A percentile compares a stretch with the other conserved stretches of the same genome.
Conservation (phyloP, 75 land plant genomes). For the Selaginella tamariscina region DNA sequence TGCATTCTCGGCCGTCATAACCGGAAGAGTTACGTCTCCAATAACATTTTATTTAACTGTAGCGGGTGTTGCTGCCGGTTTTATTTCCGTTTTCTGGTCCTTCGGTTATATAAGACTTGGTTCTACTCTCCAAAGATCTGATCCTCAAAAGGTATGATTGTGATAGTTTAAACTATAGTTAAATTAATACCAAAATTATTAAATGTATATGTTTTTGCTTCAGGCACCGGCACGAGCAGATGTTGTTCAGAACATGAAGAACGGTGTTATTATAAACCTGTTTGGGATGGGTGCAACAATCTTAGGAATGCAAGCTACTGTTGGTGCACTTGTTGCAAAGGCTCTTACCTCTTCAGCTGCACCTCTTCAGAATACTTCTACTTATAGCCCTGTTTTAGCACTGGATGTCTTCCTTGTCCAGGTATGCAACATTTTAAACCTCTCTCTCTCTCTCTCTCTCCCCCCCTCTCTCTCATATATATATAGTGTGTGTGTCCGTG, state of each 20-base stretch:
- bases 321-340: slow-evolving; percentile 90
- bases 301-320: slow-evolving; percentile 95
- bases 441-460: not conserved
- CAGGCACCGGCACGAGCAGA: slow-evolving; percentile 98
- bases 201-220: not conserved
- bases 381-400: slow-evolving; percentile 87
- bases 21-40: slow-evolving; percentile 76
- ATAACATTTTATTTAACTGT: slow-evolving; percentile 77
- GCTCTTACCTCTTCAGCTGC: slow-evolving; percentile 78
- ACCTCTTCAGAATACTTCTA: slow-evolving; percentile 73
- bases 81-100: slow-evolving; percentile 94
- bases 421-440: slow-evolving; percentile 34
- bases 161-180: not conserved
- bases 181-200: not conserved
- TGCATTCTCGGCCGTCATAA: slow-evolving; percentile 74
- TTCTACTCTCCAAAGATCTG: slow-evolving; percentile 51
- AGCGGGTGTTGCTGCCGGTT: slow-evolving; percentile 90
- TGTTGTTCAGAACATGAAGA: slow-evolving; percentile 77
- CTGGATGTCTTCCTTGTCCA: slow-evolving; percentile 97
- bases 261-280: slow-evolving; percentile 67
- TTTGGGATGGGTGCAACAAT: slow-evolving; percentile 89
- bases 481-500: not conserved
- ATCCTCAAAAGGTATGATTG: slow-evolving; percentile 72
- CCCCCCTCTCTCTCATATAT: slow-evolving; percentile 9
- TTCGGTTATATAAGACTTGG: slow-evolving; percentile 85